Conservation (phyloP, 768 basidiomycete species). For the Pleurotus ostreatus region DNA sequence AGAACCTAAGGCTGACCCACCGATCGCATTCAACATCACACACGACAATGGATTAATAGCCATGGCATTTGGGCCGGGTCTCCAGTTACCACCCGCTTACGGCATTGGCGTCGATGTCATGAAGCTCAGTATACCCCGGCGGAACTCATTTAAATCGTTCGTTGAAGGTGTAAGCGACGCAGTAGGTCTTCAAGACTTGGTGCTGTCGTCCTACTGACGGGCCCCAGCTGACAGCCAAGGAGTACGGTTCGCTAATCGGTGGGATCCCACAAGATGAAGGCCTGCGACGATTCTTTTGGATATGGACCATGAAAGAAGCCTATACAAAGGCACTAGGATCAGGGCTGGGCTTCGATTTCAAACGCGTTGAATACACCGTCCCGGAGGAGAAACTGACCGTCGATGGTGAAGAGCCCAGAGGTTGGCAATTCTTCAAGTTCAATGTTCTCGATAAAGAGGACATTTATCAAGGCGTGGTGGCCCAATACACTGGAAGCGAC, state of each 20-base stretch:
- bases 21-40: conserved; percentile 75
- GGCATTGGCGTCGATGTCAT: conserved; percentile 79
- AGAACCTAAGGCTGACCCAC: conserved; percentile 38
- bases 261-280: conserved; percentile 44
- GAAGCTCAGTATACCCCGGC: conserved; percentile 62
- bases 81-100: conserved; percentile 45
- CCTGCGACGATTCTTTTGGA: conserved; percentile 67
- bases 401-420: conserved; percentile 50
- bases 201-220: conserved; percentile 7
- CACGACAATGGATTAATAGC: conserved; percentile 75
- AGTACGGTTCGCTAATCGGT: conserved; percentile 33
- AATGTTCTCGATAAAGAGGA: conserved; percentile 43
- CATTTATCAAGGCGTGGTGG: conserved; percentile 64
- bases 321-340: conserved; percentile 86
- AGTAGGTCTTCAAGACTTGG: conserved; percentile 31
- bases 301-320: conserved; percentile 91
- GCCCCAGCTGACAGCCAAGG: conserved; percentile 38
- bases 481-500: conserved; percentile 50
- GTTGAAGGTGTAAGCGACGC: conserved; percentile 62
- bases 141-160: conserved; percentile 56
- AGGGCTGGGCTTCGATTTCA: conserved; percentile 81
- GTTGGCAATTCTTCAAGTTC: conserved; percentile 71
- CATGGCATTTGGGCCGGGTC: conserved; percentile 54
- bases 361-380: conserved; percentile 68
- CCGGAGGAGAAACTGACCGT: conserved; percentile 46